Evolutionary conservation across 805 yeast species (phyloP).

Genomic region (Candida multigemmis): DNA sequence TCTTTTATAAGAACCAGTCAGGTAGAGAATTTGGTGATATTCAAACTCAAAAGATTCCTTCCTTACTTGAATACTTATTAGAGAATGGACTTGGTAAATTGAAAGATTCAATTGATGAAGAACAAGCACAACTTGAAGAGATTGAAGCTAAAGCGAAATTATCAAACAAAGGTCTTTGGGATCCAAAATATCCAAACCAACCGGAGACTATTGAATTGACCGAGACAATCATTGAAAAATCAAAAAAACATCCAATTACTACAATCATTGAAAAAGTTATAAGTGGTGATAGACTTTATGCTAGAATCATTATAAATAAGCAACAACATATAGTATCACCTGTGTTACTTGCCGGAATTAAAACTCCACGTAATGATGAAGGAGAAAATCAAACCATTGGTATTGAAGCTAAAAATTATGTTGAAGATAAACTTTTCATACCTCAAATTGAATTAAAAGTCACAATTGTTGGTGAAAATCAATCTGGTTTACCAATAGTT

Average conservation of each 20-base stretch:
- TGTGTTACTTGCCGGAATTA: constrained; percentile 64
- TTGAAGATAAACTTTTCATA: constrained; percentile 55
- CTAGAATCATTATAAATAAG: constrained; percentile 42
- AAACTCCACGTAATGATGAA: constrained; percentile 59
- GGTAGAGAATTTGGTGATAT: constrained; percentile 69
- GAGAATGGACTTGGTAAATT: constrained; percentile 55
- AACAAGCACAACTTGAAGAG: constrained; percentile 24
- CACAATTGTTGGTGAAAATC: constrained; percentile 49
- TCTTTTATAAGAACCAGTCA: constrained; percentile 42
- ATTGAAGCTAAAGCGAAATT: constrained; percentile 42
- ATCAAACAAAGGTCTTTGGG: constrained; percentile 55
- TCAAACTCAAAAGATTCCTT: constrained; percentile 51
- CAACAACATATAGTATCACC: constrained; percentile 50
- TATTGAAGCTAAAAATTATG: constrained; percentile 55
- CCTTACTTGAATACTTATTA: constrained; percentile 48
- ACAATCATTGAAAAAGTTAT: constrained; percentile 70
- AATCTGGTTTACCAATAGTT: constrained; percentile 53
- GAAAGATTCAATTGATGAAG: constrained; percentile 41
- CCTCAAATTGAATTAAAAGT: constrained; percentile 46
- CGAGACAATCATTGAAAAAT: constrained; percentile 22
- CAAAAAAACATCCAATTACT: constrained; percentile 32
- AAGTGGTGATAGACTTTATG: constrained; percentile 69
- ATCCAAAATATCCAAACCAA: constrained; percentile 5
- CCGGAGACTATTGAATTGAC: constrained; percentile 16
- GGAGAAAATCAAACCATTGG: constrained; percentile 36